Percentiles rank a stretch among this genome's conserved stretches.
Evolutionary conservation across 345 rosid species (phyloP).

Genomic region (Ricinus communis): DNA sequence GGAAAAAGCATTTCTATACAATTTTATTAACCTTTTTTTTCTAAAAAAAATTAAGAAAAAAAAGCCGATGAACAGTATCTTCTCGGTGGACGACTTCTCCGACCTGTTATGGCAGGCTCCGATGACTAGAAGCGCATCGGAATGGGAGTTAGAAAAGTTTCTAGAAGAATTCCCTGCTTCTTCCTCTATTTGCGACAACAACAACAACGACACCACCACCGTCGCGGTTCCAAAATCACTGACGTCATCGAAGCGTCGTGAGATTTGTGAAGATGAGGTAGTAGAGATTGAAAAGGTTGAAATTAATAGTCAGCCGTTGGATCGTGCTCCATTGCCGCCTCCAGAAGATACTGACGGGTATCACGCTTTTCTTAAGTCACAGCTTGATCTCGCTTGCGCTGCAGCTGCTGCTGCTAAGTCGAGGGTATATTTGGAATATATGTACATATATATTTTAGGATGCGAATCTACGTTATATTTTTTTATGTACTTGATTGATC

Average conservation of each 20-base stretch:
- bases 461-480: not conserved
- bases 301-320: slow-evolving; percentile 21
- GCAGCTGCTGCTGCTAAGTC: slow-evolving; percentile 77
- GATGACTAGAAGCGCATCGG: slow-evolving; percentile 63
- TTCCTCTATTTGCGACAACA: slow-evolving; percentile 33
- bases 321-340: slow-evolving; percentile 31
- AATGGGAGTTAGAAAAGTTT: slow-evolving; percentile 67
- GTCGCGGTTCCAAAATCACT: slow-evolving; percentile 36
- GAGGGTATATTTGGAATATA: slow-evolving; percentile 38
- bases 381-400: slow-evolving; percentile 73
- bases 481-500: not conserved
- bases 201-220: slow-evolving; percentile 31
- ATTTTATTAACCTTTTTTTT: not conserved
- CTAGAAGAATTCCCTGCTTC: slow-evolving; percentile 45
- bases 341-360: slow-evolving; percentile 40
- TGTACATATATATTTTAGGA: not conserved
- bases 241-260: slow-evolving; percentile 37
- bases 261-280: slow-evolving; percentile 43
- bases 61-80: slow-evolving; percentile 28
- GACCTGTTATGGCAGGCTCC: slow-evolving; percentile 59
- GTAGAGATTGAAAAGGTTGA: slow-evolving; percentile 40
- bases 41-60: not conserved
- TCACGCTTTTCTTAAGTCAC: slow-evolving; percentile 57
- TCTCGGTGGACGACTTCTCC: slow-evolving; percentile 68
- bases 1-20: not conserved